phyloP scores from a whole-genome alignment of 345 rosid species.

The Conringia planisiliqua region DNA sequence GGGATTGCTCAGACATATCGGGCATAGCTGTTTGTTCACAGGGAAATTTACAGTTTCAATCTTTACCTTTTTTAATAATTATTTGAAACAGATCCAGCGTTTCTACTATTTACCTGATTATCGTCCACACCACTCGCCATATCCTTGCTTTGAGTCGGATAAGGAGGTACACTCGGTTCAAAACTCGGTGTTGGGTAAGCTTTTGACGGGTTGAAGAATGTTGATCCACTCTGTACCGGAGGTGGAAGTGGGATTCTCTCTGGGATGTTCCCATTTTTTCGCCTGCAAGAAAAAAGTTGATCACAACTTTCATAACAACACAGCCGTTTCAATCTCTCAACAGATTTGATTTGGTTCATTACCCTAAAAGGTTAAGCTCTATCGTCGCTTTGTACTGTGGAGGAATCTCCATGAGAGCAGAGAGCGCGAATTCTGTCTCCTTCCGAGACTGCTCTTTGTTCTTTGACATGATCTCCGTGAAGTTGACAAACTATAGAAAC shows the following conservation, averaged over 20 bases:
- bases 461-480: constrained; percentile 88
- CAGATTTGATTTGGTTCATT: not conserved
- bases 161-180: constrained; percentile 58
- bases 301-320: not conserved
- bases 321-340: not conserved
- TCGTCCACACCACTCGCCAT: constrained; percentile 51
- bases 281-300: constrained; percentile 35
- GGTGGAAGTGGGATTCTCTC: constrained; percentile 78
- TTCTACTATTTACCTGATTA: constrained; percentile 45
- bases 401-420: constrained; percentile 97
- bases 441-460: constrained; percentile 50
- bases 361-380: constrained; percentile 87
- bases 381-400: constrained; percentile 88
- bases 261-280: constrained; percentile 43
- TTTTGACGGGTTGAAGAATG: constrained; percentile 37
- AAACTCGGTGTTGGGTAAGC: constrained; percentile 42
- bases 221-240: constrained; percentile 46
- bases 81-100: constrained; percentile 1
- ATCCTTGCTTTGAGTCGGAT: constrained; percentile 36
- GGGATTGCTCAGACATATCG: constrained; percentile 66
- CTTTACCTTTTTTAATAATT: not conserved
- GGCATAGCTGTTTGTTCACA: constrained; percentile 57
- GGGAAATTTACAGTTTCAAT: not conserved
- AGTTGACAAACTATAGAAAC: constrained; percentile 77
- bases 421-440: constrained; percentile 87